Conservation (phyloP, 768 basidiomycete genomes). For the Cyclocybe cylindracea region DNA sequence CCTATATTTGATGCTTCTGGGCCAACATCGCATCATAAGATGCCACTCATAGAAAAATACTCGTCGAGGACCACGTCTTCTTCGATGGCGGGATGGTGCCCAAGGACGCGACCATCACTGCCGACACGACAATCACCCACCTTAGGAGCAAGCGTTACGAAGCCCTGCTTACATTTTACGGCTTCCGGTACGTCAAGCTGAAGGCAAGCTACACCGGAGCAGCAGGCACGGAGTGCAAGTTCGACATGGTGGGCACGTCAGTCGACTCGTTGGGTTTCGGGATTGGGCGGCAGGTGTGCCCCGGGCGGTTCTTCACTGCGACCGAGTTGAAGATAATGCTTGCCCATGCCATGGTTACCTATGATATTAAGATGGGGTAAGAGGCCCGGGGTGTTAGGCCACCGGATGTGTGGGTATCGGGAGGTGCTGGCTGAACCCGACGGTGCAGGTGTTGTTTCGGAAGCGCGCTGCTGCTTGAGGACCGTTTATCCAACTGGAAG, state of each 20-base stretch:
- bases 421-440: constrained; percentile 21
- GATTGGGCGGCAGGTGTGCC: constrained; percentile 34
- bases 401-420: constrained; percentile 24
- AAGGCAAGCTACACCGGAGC: constrained; percentile 6
- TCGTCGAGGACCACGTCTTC: constrained; percentile 40
- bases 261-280: constrained; percentile 35
- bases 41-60: constrained; percentile 8
- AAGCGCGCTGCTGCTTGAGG: neutral
- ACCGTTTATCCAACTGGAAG: no score
- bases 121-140: constrained; percentile 31
- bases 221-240: constrained; percentile 9
- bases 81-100: constrained; percentile 44
- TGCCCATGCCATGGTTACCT: constrained; percentile 39
- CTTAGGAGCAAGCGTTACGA: constrained; percentile 28
- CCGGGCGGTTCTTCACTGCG: constrained; percentile 46
- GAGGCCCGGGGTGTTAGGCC: constrained; percentile 21
- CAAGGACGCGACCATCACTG: constrained; percentile 32
- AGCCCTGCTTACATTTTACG: constrained; percentile 38
- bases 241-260: constrained; percentile 24
- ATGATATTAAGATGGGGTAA: constrained; percentile 37
- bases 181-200: constrained; percentile 37
- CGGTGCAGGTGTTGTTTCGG: constrained; percentile 28
- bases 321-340: constrained; percentile 45
- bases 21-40: no score
- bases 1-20: no score